phyloP scores from a whole-genome alignment of 2,329 filamentous ascomycete species.

The Cylindrodendrum hubeiense region DNA sequence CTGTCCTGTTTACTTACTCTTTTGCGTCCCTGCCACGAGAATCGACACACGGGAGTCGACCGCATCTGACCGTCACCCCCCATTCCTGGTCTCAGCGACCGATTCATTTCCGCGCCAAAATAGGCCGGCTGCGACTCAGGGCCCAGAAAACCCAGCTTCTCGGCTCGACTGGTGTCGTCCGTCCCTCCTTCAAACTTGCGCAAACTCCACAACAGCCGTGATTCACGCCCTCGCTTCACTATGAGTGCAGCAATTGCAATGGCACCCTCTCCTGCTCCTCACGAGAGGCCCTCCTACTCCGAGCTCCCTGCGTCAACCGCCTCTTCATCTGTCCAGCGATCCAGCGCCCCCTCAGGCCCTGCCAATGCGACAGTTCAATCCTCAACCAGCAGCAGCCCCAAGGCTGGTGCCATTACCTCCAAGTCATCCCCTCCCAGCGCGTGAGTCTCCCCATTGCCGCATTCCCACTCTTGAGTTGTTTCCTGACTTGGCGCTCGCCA shows the following conservation, averaged over 20 bases:
- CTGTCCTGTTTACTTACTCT: slow-evolving; percentile 21
- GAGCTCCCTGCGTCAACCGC: slow-evolving; percentile 57
- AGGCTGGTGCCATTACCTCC: slow-evolving; percentile 50
- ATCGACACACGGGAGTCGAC: slow-evolving; percentile 2
- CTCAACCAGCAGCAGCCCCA: slow-evolving; percentile 68
- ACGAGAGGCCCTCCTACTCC: slow-evolving; percentile 71
- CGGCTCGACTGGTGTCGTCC: slow-evolving; percentile 30
- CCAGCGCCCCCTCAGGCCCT: slow-evolving; percentile 50
- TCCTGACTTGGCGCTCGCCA: slow-evolving; percentile 28
- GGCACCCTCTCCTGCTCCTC: slow-evolving; percentile 76
- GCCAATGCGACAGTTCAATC: slow-evolving; percentile 60
- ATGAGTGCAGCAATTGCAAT: slow-evolving; percentile 79
- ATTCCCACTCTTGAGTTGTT: slow-evolving; percentile 23
- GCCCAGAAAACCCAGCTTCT: slow-evolving; percentile 40
- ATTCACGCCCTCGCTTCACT: slow-evolving; percentile 49
- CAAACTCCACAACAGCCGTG: slow-evolving; percentile 33
- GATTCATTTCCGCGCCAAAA: slow-evolving; percentile 36
- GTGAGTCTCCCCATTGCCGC: slow-evolving; percentile 60
- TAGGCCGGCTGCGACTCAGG: slow-evolving; percentile 35
- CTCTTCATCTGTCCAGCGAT: slow-evolving; percentile 61
- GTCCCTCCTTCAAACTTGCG: slow-evolving; percentile 35
- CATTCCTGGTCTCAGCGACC: slow-evolving; percentile 38
- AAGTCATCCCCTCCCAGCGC: slow-evolving; percentile 71
- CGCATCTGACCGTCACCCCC: slow-evolving; percentile 30
- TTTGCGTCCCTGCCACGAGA: background rate